Percentiles rank a stretch among this genome's conserved stretches.
phyloP scores from a whole-genome alignment of 2,329 filamentous ascomycete genomes.

The Epicoccum nigrum region DNA sequence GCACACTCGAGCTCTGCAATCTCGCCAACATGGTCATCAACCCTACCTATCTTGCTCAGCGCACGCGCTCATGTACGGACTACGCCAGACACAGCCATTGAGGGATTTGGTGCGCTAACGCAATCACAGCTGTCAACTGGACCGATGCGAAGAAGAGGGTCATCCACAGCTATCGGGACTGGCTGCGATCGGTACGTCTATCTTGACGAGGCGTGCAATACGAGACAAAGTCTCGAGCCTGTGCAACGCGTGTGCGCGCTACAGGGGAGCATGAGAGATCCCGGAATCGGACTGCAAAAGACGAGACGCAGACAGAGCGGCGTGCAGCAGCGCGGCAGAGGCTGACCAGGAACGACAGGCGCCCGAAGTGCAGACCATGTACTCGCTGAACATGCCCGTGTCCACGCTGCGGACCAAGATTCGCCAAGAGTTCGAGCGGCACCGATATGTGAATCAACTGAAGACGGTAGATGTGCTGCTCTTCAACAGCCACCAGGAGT shows the following conservation, averaged over 20 bases:
- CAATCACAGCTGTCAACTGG: conserved; percentile 78
- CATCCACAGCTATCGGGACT: conserved; percentile 87
- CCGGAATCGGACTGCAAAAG: not conserved
- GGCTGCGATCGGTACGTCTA: conserved; percentile 88
- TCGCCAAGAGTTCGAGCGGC: conserved; percentile 93
- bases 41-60: conserved; percentile 81
- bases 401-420: conserved; percentile 90
- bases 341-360: conserved; percentile 63
- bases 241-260: not conserved
- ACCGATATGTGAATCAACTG: conserved; percentile 91
- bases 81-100: conserved; percentile 22
- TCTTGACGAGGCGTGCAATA: not conserved
- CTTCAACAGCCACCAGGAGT: conserved; percentile 90
- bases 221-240: not conserved
- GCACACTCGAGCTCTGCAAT: conserved; percentile 33
- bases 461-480: conserved; percentile 86
- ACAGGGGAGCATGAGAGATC: not conserved
- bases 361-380: conserved; percentile 97
- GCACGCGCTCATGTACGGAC: conserved; percentile 58
- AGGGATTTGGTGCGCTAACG: conserved; percentile 24
- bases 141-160: conserved; percentile 86
- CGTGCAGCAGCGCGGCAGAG: not conserved
- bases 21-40: conserved; percentile 74
- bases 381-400: conserved; percentile 87
- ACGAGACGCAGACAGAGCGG: not conserved